phyloP scores from a whole-genome alignment of 768 basidiomycete species.

The Dentipellis sp. region DNA sequence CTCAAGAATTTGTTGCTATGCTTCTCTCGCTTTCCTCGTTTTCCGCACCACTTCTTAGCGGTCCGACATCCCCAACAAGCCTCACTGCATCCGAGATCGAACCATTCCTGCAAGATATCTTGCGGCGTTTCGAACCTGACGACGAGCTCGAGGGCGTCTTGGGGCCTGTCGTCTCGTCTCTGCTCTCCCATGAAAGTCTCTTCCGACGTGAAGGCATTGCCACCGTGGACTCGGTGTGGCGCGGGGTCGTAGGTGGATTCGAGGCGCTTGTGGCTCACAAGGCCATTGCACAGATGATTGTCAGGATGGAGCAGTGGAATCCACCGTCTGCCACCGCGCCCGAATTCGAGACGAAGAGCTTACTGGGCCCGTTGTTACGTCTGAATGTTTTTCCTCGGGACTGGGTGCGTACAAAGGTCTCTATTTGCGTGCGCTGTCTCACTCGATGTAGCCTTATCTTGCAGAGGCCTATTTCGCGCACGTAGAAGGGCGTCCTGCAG shows the following conservation, averaged over 20 bases:
- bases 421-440: neutral
- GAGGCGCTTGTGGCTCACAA: slow-evolving; percentile 77
- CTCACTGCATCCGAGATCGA: slow-evolving; percentile 65
- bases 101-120: slow-evolving; percentile 77
- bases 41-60: slow-evolving; percentile 52
- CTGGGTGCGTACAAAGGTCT: slow-evolving; percentile 49
- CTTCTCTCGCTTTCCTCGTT: slow-evolving; percentile 67
- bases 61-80: slow-evolving; percentile 34
- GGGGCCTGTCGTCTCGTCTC: slow-evolving; percentile 55
- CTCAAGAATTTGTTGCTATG: slow-evolving; percentile 74
- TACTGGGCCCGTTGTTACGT: slow-evolving; percentile 80
- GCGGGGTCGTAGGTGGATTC: slow-evolving; percentile 74
- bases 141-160: slow-evolving; percentile 73
- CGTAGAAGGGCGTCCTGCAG: slow-evolving; percentile 60
- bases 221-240: slow-evolving; percentile 74
- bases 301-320: slow-evolving; percentile 66
- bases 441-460: slow-evolving; percentile 52
- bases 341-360: slow-evolving; percentile 52
- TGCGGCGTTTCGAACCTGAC: slow-evolving; percentile 69
- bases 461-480: slow-evolving; percentile 79
- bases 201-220: slow-evolving; percentile 59
- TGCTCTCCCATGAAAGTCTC: slow-evolving; percentile 58
- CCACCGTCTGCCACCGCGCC: slow-evolving; percentile 48
- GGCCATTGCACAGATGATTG: slow-evolving; percentile 74
- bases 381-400: slow-evolving; percentile 83